Percentiles rank a stretch among this genome's conserved stretches.
Evolutionary conservation across 2,329 filamentous ascomycete genomes (phyloP).

Genomic region (Cercospora sp.): DNA sequence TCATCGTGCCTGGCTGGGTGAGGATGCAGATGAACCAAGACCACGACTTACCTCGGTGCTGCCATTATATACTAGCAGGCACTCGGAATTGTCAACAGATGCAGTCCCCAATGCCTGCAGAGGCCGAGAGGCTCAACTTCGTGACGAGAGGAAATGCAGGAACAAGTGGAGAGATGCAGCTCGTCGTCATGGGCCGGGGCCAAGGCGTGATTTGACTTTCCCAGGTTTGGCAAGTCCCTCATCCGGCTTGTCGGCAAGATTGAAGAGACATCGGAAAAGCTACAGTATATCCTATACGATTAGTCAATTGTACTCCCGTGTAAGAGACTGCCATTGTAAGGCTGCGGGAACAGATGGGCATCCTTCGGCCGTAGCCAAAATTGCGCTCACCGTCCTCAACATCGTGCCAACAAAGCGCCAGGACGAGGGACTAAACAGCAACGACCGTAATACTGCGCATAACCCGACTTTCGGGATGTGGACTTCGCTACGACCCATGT

Average conservation of each 20-base stretch:
- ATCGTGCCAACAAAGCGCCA: too few species aligned
- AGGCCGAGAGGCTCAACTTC: conserved; percentile 17
- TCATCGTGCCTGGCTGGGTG: conserved; percentile 6
- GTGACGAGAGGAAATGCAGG: conserved; percentile 15
- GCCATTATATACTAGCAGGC: conserved; percentile 1
- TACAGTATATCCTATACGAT: background rate
- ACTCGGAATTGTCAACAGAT: background rate
- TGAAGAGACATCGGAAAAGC: background rate
- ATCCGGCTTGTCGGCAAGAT: conserved; percentile 2
- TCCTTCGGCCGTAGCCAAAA: too few species aligned
- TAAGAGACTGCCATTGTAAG: too few species aligned
- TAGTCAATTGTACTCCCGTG: background rate
- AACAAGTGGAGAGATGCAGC: conserved; percentile 18
- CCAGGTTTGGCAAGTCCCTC: background rate
- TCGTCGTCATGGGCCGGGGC: conserved; percentile 5
- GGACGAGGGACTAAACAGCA: too few species aligned
- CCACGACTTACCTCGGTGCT: background rate
- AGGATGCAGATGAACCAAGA: background rate
- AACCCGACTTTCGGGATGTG: too few species aligned
- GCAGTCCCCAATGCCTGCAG: conserved; percentile 8
- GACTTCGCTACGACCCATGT: too few species aligned
- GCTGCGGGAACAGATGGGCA: too few species aligned
- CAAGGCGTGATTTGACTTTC: conserved; percentile 12
- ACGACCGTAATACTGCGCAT: too few species aligned
- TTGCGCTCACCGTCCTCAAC: too few species aligned